These are phyloP conservation scores for Pleurotus tuoliensis DNA, from an alignment of 768 basidiomycete genomes.

Conservation along the genomic window DNA sequence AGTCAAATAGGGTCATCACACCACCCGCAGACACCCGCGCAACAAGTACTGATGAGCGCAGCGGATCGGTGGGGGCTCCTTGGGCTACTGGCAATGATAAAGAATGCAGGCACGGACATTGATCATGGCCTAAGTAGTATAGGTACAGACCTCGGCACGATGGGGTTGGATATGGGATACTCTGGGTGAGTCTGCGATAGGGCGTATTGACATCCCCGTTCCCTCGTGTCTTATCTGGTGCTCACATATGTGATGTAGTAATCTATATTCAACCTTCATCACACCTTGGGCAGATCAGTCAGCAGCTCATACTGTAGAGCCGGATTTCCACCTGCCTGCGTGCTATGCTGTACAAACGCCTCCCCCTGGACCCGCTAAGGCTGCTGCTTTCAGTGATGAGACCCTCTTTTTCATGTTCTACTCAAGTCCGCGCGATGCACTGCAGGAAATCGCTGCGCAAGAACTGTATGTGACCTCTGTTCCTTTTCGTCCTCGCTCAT, in stretches of 20 bases:
- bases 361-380: constrained; percentile 78
- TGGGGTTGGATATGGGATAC: constrained; percentile 87
- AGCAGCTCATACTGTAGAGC: constrained; percentile 81
- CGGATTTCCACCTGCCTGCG: constrained; percentile 84
- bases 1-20: constrained; percentile 31
- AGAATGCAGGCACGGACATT: constrained; percentile 68
- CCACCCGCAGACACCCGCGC: constrained; percentile 84
- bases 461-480: constrained; percentile 68
- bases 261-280: constrained; percentile 88
- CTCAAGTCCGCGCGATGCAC: constrained; percentile 82
- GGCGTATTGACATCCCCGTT: constrained; percentile 7
- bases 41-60: constrained; percentile 88
- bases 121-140: constrained; percentile 81
- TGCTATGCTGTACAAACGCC: constrained; percentile 93
- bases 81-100: constrained; percentile 82
- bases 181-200: constrained; percentile 57
- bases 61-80: constrained; percentile 95
- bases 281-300: constrained; percentile 96
- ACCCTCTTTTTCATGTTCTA: constrained; percentile 99
- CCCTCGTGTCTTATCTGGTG: constrained; percentile 14
- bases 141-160: constrained; percentile 87
- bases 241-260: constrained; percentile 37
- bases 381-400: constrained; percentile 87
- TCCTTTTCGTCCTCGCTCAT: background rate
- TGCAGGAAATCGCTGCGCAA: constrained; percentile 93